These are phyloP conservation scores for Colletotrichum sp. DNA, from an alignment of 2,329 filamentous ascomycete species.

Conservation along the genomic window DNA sequence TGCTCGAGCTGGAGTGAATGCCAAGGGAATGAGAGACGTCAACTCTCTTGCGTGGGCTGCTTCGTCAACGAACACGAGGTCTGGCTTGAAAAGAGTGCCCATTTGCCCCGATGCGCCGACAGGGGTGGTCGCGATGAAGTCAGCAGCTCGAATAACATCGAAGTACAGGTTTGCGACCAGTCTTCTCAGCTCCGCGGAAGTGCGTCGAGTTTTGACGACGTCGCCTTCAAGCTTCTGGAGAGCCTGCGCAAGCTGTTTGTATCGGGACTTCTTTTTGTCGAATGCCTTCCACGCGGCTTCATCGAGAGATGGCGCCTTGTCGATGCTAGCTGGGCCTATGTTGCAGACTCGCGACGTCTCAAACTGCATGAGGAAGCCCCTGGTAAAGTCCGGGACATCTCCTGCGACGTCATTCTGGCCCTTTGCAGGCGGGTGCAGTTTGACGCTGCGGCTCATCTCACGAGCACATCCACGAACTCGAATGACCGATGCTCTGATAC, in stretches of 20 bases:
- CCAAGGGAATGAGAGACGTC: slow-evolving; percentile 49
- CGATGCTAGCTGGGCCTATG: not conserved
- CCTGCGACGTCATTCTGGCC: slow-evolving; percentile 23
- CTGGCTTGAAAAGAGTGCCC: slow-evolving; percentile 67
- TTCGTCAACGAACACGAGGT: slow-evolving; percentile 87
- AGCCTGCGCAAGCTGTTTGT: slow-evolving; percentile 40
- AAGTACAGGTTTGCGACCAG: slow-evolving; percentile 42
- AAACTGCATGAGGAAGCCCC: slow-evolving; percentile 10
- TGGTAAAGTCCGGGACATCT: not conserved
- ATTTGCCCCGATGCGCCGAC: not conserved
- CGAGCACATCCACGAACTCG: slow-evolving; percentile 16
- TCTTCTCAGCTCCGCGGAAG: slow-evolving; percentile 25
- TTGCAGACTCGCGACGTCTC: not conserved
- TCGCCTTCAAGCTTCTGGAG: slow-evolving; percentile 31
- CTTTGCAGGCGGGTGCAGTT: not conserved
- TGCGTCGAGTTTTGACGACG: slow-evolving; percentile 22
- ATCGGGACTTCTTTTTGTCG: slow-evolving; percentile 33
- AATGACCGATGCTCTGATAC: slow-evolving; percentile 30
- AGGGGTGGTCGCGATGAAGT: not conserved
- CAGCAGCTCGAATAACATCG: slow-evolving; percentile 28
- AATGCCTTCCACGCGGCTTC: slow-evolving; percentile 48
- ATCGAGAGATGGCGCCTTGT: slow-evolving; percentile 40
- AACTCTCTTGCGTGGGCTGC: slow-evolving; percentile 51
- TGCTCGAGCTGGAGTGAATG: slow-evolving; percentile 43
- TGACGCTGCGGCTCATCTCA: slow-evolving; percentile 13